Evolutionary conservation across 768 basidiomycete genomes (phyloP).

Genomic region (Suillus brevipes): DNA sequence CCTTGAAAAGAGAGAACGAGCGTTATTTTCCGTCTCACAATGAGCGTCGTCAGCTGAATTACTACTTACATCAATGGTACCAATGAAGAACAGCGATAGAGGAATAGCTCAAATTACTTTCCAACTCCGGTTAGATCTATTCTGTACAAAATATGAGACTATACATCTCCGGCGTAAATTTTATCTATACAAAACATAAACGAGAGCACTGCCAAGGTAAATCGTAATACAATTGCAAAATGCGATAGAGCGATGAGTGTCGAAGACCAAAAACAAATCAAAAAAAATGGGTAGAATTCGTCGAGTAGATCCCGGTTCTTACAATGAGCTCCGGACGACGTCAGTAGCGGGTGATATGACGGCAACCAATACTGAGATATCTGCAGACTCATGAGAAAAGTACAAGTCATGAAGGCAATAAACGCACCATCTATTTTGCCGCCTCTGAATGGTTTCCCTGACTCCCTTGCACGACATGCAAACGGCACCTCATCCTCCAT

Average conservation of each 20-base stretch:
- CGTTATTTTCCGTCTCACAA: background rate
- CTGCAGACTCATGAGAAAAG: conserved; percentile 31
- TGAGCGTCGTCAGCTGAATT: too few relatives aligned
- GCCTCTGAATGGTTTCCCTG: conserved; percentile 69
- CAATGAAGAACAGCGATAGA: background rate
- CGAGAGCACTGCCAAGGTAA: background rate
- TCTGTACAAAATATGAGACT: background rate
- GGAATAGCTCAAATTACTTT: background rate
- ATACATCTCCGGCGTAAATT: background rate
- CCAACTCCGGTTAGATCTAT: background rate
- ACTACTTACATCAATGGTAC: too few relatives aligned
- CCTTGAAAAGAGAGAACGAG: background rate
- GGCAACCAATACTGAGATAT: conserved; percentile 68
- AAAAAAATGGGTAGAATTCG: background rate
- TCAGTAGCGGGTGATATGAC: conserved; percentile 53
- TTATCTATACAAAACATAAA: conserved; percentile 2
- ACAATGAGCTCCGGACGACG: conserved; percentile 16
- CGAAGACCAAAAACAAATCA: background rate
- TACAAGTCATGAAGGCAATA: background rate
- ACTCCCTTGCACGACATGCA: conserved; percentile 73
- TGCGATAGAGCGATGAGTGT: background rate
- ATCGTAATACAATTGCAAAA: background rate
- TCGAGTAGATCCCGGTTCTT: background rate
- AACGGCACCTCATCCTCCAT: conserved; percentile 72
- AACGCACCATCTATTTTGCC: conserved; percentile 82